Evolutionary conservation across 805 yeast genomes (phyloP).

Genomic region (Starmerella bombi): DNA sequence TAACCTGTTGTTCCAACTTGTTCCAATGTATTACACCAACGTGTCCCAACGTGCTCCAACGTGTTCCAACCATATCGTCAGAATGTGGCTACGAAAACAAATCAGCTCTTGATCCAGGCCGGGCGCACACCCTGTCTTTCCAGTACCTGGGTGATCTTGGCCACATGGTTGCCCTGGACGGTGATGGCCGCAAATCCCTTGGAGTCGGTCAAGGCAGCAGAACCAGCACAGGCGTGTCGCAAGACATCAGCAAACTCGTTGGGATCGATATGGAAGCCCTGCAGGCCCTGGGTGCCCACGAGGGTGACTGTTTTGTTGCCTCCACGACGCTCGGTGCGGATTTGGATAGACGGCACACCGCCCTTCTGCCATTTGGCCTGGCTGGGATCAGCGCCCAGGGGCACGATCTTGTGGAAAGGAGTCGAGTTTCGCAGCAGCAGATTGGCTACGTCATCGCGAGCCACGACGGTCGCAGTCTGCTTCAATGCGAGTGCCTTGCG

Average conservation of each 20-base stretch:
- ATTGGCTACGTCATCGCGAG: conserved; percentile 29
- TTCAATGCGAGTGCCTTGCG: conserved; percentile 33
- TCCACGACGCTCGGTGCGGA: conserved; percentile 60
- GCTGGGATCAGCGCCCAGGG: conserved; percentile 33
- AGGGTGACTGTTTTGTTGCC: conserved; percentile 74
- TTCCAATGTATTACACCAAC: no score
- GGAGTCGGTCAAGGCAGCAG: conserved; percentile 46
- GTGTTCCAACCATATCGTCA: no score
- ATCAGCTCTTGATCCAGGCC: conserved; percentile 55
- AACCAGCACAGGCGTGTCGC: conserved; percentile 75
- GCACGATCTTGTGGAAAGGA: conserved; percentile 35
- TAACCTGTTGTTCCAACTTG: no score
- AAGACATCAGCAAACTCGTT: conserved; percentile 53
- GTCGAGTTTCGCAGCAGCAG: conserved; percentile 36
- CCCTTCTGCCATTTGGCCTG: conserved; percentile 44
- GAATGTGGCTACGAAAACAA: no score
- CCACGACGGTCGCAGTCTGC: conserved; percentile 22
- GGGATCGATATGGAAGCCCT: conserved; percentile 51
- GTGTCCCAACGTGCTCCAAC: no score
- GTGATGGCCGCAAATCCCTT: conserved; percentile 54
- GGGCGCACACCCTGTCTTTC: conserved; percentile 37
- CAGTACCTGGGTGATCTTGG: conserved; percentile 37
- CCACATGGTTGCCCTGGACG: conserved; percentile 82
- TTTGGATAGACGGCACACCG: conserved; percentile 46
- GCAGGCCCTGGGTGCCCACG: conserved; percentile 44